These are phyloP conservation scores for Termitomyces sp. DNA, from an alignment of 768 basidiomycete species.

Conservation along the genomic window DNA sequence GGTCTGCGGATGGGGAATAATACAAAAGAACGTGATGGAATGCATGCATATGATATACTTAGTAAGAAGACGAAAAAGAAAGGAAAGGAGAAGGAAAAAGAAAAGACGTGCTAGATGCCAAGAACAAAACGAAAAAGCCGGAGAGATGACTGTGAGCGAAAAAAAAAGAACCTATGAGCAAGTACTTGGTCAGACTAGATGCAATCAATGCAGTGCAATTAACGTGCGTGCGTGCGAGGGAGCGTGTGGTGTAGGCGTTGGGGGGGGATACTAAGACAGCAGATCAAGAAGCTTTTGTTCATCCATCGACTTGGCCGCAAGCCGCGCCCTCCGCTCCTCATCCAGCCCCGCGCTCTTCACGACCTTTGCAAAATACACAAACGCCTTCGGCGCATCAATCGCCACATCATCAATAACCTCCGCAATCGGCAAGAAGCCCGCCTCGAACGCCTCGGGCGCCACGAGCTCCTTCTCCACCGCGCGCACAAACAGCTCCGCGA, in stretches of 20 bases:
- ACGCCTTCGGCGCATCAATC: conserved; percentile 87
- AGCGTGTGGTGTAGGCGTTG: too few relatives aligned
- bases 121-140: neutral
- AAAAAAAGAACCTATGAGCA: too few relatives aligned
- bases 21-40: neutral
- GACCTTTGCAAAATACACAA: too few relatives aligned
- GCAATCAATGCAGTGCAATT: too few relatives aligned
- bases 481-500: conserved; percentile 74
- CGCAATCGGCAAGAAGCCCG: conserved; percentile 63
- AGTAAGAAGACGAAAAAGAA: too few relatives aligned
- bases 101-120: neutral
- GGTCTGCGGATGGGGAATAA: neutral
- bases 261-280: too few relatives aligned
- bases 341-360: conserved; percentile 30
- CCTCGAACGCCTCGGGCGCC: conserved; percentile 58
- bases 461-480: conserved; percentile 58
- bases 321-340: conserved; percentile 47
- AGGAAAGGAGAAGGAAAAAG: neutral
- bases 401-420: conserved; percentile 85
- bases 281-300: conserved; percentile 1
- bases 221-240: too few relatives aligned
- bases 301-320: conserved; percentile 60
- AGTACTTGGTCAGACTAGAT: too few relatives aligned
- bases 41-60: neutral
- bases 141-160: too few relatives aligned